Evolutionary conservation across 2,329 filamentous ascomycete genomes (phyloP).

Genomic region (Kalmusia sp.): DNA sequence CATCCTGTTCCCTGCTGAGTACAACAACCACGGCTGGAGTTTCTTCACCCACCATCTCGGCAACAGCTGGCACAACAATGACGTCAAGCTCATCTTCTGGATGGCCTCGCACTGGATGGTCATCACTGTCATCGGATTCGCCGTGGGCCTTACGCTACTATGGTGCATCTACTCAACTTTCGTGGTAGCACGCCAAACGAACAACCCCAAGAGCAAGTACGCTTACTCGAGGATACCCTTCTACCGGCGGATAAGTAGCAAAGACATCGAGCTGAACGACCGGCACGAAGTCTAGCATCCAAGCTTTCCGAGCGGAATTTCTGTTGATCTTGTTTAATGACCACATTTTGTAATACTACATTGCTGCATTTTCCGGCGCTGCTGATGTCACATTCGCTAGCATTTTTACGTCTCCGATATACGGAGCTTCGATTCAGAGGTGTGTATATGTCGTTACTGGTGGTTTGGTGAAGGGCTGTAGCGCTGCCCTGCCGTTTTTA

Average conservation of each 20-base stretch:
- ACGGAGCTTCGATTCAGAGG: neutral
- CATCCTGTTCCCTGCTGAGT: constrained; percentile 74
- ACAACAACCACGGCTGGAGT: constrained; percentile 72
- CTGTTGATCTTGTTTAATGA: constrained; percentile 28
- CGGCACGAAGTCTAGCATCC: constrained; percentile 42
- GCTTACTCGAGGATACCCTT: constrained; percentile 40
- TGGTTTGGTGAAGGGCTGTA: neutral
- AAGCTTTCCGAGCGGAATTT: neutral
- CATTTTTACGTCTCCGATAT: constrained; percentile 14
- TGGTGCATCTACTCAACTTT: constrained; percentile 61
- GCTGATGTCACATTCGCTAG: constrained; percentile 21
- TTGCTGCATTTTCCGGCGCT: constrained; percentile 35
- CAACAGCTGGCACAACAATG: constrained; percentile 70
- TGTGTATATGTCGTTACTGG: constrained; percentile 3
- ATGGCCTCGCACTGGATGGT: constrained; percentile 64
- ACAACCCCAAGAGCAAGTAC: constrained; percentile 23
- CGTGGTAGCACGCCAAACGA: constrained; percentile 45
- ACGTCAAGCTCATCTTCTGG: constrained; percentile 71
- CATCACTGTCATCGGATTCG: constrained; percentile 62
- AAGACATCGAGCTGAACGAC: constrained; percentile 44
- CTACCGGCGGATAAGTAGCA: constrained; percentile 46
- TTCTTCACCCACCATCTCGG: constrained; percentile 74
- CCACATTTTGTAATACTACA: constrained; percentile 24
- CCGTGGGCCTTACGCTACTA: constrained; percentile 59
- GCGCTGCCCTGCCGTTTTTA: neutral